phyloP scores from a whole-genome alignment of 495 filamentous ascomycete species.

The Podospora conica region DNA sequence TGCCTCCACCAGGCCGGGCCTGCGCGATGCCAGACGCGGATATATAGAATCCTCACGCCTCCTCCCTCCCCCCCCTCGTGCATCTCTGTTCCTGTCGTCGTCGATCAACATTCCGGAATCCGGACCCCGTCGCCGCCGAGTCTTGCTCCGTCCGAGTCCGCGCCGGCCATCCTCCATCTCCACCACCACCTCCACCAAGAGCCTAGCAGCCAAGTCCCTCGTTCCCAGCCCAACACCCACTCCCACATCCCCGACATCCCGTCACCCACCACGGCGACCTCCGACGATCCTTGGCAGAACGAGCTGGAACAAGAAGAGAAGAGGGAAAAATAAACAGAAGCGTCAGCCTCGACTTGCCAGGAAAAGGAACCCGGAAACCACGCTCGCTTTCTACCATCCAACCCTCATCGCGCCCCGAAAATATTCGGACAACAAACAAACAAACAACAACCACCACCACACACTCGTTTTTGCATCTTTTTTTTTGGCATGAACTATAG shows the following conservation, averaged over 20 bases:
- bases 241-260: neutral
- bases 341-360: neutral
- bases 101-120: neutral
- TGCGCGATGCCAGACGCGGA: constrained; percentile 20
- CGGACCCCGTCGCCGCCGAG: neutral
- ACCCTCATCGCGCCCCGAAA: neutral
- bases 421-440: neutral
- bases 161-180: neutral
- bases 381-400: neutral
- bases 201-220: constrained; percentile 7
- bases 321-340: neutral
- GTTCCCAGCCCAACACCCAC: neutral
- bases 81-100: constrained; percentile 1
- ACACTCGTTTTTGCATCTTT: neutral
- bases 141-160: neutral
- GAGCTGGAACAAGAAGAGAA: neutral
- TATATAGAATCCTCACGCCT: constrained; percentile 34
- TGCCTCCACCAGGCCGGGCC: constrained; percentile 29
- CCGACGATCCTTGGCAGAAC: neutral
- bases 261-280: neutral
- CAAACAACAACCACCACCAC: neutral
- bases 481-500: neutral
- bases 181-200: neutral
- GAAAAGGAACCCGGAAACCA: neutral
- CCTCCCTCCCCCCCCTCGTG: constrained; percentile 14